Percentiles rank a stretch among this genome's conserved stretches.
Evolutionary conservation across 495 filamentous ascomycete species (phyloP).

Genomic region (Aspergillus bridgeri): DNA sequence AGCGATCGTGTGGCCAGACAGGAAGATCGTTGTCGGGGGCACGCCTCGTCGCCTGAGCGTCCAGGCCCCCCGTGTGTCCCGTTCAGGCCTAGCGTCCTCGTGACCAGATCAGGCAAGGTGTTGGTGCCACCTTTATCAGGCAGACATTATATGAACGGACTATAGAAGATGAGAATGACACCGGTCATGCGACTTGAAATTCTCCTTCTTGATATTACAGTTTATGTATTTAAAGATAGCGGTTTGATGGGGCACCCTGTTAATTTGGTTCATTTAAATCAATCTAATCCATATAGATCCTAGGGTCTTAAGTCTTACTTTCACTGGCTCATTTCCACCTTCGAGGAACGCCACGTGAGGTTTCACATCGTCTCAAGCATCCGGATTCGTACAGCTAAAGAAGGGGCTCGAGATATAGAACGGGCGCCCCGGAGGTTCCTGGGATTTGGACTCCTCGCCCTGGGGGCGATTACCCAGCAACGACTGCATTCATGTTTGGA

Average conservation of each 20-base stretch:
- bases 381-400: conserved; percentile 12
- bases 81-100: conserved; percentile 5
- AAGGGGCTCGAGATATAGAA: conserved; percentile 24
- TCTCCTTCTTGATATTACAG: too few species aligned
- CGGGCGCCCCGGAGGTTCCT: conserved; percentile 1
- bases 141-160: not conserved
- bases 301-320: too few species aligned
- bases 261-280: too few species aligned
- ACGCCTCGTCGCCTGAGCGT: conserved; percentile 14
- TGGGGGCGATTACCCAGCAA: not conserved
- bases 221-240: too few species aligned
- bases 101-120: conserved; percentile 3
- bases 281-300: too few species aligned
- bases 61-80: conserved; percentile 7
- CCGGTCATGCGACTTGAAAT: too few species aligned
- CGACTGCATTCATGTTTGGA: conserved; percentile 5
- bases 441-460: not conserved
- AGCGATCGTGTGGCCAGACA: conserved; percentile 9
- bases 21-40: conserved; percentile 8
- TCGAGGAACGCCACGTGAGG: too few species aligned
- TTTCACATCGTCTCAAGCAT: not conserved
- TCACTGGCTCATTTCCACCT: too few species aligned
- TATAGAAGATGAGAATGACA: too few species aligned
- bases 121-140: not conserved
- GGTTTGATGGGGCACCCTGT: too few species aligned